Base-by-base conservation (phyloP, 2,329 filamentous ascomycete species). In the Colletotrichum magnum region DNA sequence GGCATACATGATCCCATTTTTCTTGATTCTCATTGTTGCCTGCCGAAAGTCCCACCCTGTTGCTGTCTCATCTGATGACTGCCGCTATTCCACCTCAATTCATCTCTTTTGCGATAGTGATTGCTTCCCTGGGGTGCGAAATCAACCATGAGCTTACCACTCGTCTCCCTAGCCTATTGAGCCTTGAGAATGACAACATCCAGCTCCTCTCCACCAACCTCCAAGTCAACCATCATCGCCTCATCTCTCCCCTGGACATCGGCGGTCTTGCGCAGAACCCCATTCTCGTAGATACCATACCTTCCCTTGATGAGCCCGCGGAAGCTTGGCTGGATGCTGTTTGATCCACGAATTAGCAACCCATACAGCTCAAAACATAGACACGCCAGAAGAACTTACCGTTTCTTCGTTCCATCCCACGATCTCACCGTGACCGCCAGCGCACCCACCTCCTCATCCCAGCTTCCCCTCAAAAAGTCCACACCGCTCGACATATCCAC, bases 381-480 rank as follows among this genome's bases (percentile, higher is more conserved):
- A 5, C 6, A 9, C 28, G 1, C 7, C 10, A 2, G 32, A 36
- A 12, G 4, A 7, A 43, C 48, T 3, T 26, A 61, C 58, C 47
- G 10, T 15, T 18, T 61, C 2, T 1, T 52, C 1, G 15, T 32
- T 3, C 36, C 58, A 32, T 64, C 53, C 65, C 65, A 64, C 15
- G 60, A n/a, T 3, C 53, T 12, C 4, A 68, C 13, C 1, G 60
- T 68, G 1, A 68, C 12, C 5, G 18, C 53, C 21, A 68, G 3
- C 16, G 47, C 32, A 18, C 28, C n/a, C 6, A 39, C 4, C 47
- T 5, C 60, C 5, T 16, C 6, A 4, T 57, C 48, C 65, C 65
- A 68, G 6, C 21, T 28, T 1, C 47, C 60, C 4, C 65, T 60
- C 53, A 54, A 26, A 43, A 53, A 64, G 5, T 68, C 65, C 3